These are phyloP conservation scores for Arctium lappa DNA, from an alignment of 129 eudicot species.

Conservation along the genomic window DNA sequence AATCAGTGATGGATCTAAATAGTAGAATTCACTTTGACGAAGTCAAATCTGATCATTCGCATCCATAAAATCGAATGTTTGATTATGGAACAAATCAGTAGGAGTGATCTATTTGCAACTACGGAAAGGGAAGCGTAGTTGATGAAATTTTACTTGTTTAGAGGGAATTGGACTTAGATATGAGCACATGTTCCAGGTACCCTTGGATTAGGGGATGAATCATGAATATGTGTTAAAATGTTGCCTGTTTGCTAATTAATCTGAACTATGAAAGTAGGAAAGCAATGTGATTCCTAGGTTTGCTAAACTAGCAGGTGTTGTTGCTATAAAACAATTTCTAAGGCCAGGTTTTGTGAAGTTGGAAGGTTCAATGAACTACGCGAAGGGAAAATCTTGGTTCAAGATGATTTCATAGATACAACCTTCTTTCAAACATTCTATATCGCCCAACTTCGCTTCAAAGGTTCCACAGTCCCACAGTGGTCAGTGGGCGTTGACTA, in stretches of 20 bases:
- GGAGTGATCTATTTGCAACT: background rate
- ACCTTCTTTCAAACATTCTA: background rate
- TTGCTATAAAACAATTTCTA: no score
- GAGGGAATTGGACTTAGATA: background rate
- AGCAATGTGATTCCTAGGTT: background rate
- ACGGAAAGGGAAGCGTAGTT: background rate
- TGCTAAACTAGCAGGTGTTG: background rate
- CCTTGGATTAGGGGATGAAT: background rate
- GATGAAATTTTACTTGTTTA: background rate
- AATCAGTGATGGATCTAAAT: background rate
- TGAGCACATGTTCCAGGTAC: background rate
- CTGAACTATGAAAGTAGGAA: background rate
- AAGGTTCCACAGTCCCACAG: slow-evolving; percentile 5
- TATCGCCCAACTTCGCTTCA: background rate
- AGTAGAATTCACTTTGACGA: slow-evolving; percentile 2
- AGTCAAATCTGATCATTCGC: background rate
- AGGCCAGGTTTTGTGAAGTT: no score
- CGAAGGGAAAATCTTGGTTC: background rate
- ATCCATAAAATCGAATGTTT: background rate
- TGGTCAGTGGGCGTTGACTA: background rate
- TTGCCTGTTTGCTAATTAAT: background rate
- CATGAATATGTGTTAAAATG: background rate
- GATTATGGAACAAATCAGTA: background rate
- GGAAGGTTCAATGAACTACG: no score
- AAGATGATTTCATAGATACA: background rate